Percentiles rank a stretch among this genome's conserved stretches.
phyloP scores from a whole-genome alignment of 257 asterid species.

The Fraxinus anomala region DNA sequence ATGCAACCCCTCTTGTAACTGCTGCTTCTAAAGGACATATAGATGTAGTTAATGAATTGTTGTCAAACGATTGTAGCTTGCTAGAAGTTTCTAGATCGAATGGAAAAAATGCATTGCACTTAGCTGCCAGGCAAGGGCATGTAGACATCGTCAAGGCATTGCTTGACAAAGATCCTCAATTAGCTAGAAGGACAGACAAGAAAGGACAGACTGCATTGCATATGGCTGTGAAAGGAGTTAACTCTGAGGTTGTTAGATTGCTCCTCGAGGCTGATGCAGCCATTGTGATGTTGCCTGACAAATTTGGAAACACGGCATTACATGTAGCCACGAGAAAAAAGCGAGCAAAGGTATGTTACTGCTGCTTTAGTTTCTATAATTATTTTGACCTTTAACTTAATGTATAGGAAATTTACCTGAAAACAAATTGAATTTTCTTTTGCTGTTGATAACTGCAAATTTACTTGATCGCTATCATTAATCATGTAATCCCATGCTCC shows the following conservation, averaged over 20 bases:
- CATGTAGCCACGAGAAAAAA: constrained; percentile 58
- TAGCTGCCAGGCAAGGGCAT: constrained; percentile 64
- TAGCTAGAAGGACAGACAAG: constrained; percentile 58
- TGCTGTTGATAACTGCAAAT: background rate
- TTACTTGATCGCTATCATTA: background rate
- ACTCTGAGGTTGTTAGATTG: constrained; percentile 46
- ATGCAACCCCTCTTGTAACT: constrained; percentile 60
- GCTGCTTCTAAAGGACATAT: constrained; percentile 59
- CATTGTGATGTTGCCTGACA: constrained; percentile 57
- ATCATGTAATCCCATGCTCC: background rate
- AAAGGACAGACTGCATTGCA: constrained; percentile 65
- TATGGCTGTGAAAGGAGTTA: constrained; percentile 63
- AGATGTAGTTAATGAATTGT: constrained; percentile 47
- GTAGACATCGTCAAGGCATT: constrained; percentile 50
- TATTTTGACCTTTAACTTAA: background rate
- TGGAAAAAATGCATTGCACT: constrained; percentile 56
- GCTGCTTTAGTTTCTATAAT: background rate
- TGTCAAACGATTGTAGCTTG: constrained; percentile 49
- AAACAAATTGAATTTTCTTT: background rate
- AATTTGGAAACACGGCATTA: constrained; percentile 48
- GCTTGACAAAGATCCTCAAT: constrained; percentile 52
- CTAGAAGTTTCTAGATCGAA: constrained; percentile 52
- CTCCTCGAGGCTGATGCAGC: constrained; percentile 61
- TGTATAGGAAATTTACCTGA: background rate
- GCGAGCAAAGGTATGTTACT: constrained; percentile 47